Evolutionary conservation across 805 yeast genomes (phyloP), one percentile per base, ranked within the genome.

Genomic region (Candida insectalens): DNA sequence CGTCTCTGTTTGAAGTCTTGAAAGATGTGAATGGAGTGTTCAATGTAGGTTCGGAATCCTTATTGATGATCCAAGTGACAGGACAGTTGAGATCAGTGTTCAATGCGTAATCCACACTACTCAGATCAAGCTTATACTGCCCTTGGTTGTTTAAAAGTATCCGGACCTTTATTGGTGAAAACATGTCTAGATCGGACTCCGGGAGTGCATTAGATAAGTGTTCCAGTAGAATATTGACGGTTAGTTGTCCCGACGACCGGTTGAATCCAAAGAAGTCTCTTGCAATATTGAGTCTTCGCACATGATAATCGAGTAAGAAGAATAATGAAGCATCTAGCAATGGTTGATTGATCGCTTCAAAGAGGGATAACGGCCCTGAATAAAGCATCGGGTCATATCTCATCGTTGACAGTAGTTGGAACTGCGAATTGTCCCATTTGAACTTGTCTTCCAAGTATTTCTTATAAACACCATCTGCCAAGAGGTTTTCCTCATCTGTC

Each of bases 11-110:
- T 0, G 96, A 83, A 0, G 97, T 89, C 53, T 89, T 89, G 59
- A 87, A 81, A 4, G 94, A 78, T 0, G 95, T 84, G 55, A 82
- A 83, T 2, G 83, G 83, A 2, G 94, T 73, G 2, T 74, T 67
- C 29, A 67, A 42, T 1, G 71, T 64, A 1, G 74, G 63, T 20
- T 63, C 55, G 0, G 60, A 48, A 49, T 82, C 89, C 4, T 87
- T 46, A 45, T 72, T 75, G 0, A 85, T 74, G 15, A 65, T 71
- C 77, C 82, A 87, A 0, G 55, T 37, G 7, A 38, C 43, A 16
- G 27, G 29, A 33, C 33, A 2, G 30, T 32, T 10, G 19, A 30
- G 7, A 15, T 14, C 3, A 2, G 23, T 20, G 33, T 33, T n/a
- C 30, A 36, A 5, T 16, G 25, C 9, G 15, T 15, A 14, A 6